Conservation (phyloP, 2,329 filamentous ascomycete genomes). For the Botrytis deweyae region DNA sequence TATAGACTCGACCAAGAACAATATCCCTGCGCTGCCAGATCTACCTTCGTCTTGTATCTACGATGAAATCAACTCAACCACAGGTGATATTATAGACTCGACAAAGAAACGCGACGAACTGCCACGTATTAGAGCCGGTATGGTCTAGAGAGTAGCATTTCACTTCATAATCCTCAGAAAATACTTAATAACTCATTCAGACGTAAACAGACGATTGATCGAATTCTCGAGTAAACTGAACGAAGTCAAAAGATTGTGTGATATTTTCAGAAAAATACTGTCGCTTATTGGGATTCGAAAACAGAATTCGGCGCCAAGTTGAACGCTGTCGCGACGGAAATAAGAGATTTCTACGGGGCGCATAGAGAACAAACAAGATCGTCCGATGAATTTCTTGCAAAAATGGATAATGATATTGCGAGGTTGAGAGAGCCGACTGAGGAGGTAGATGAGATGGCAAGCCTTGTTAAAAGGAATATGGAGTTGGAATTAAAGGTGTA, state of each 20-base stretch:
- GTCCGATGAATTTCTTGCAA: too few species aligned
- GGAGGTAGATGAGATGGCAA: not conserved
- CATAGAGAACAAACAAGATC: too few species aligned
- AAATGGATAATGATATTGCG: not conserved
- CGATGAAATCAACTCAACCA: not conserved
- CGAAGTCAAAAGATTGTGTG: too few species aligned
- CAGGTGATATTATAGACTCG: accelerated
- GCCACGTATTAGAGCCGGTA: accelerated
- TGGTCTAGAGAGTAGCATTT: not conserved
- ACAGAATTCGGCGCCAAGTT: not conserved
- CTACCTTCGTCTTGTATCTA: not conserved
- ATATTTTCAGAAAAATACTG: too few species aligned
- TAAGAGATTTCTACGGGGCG: too few species aligned
- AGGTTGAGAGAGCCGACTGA: not conserved
- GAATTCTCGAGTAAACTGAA: too few species aligned
- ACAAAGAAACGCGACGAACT: not conserved
- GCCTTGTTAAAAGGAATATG: not conserved
- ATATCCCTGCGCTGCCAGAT: not conserved
- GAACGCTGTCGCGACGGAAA: not conserved
- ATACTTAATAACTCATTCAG: not conserved
- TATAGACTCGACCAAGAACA: accelerated
- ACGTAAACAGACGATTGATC: too few species aligned
- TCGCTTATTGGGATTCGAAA: not conserved
- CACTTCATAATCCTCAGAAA: not conserved
- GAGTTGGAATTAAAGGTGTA: not conserved